Evolutionary conservation across 2,329 filamentous ascomycete species (phyloP), one percentile per base, ranked within the genome.

Genomic region (Exophiala oligosperma): DNA sequence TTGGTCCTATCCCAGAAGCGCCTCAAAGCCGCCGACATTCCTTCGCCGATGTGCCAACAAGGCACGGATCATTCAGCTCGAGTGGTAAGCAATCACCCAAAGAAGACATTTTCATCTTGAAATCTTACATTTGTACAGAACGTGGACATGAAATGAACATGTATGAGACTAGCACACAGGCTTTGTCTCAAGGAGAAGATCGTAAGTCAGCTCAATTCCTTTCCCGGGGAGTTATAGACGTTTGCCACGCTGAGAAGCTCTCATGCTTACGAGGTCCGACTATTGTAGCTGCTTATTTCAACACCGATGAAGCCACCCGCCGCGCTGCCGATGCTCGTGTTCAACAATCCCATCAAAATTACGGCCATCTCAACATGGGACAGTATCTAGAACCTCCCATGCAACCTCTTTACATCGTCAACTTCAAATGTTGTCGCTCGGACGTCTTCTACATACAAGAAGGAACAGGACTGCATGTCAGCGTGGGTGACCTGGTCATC

Each of bases 381-480:
- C 32, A 65, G 54, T 64, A 62, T 40, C 58, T 66, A 44, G 64
- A 63, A 40, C 63, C 65, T 65, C 82, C 84, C 66, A 88, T 85
- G 64, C 88, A 91, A 71, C 80, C 87, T 6, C 81, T 96, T 7
- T 93, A 93, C 72, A 88, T 99, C 53, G 93, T 99, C 14, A 85
- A 93, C 5, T 99, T 99, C 84, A 99, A 99, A 74, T 97, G 92
- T 72, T 91, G 91, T 37, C 85, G 94, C 61, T 92, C 93, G 38
- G 94, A 97, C 70, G 91, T 97, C 8, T 99, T 97, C 73, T 97
- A 96, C 74, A 91, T 97, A 35, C 92, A 96, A 72, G 92, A 97
- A 72, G 92, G 93, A 60, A 97, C 92, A 4, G 94, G 94, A 2
- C 81, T 99, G 32, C 89, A 90, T 21, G 89, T 97, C 54, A 94